Conservation (phyloP, 2,329 filamentous ascomycete species). For the Zasmidium citrigriseum region DNA sequence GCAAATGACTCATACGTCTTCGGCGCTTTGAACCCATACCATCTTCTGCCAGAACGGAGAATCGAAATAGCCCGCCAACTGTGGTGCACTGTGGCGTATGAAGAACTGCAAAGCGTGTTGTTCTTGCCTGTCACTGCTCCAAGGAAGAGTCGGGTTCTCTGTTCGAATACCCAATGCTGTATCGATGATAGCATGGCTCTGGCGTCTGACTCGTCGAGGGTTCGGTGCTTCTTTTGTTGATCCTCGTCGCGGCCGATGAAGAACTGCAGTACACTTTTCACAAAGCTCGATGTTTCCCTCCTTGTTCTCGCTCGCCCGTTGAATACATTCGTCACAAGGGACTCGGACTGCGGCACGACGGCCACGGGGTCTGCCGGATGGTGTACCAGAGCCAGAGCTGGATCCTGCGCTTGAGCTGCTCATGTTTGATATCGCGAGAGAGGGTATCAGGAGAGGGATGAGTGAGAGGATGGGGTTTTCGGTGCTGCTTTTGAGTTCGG, state of each 20-base stretch:
- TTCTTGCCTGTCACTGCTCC: slow-evolving; percentile 22
- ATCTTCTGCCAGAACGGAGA: slow-evolving; percentile 30
- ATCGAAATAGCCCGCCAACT: slow-evolving; percentile 29
- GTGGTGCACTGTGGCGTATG: slow-evolving; percentile 24
- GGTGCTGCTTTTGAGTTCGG: neutral
- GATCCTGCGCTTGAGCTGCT: neutral
- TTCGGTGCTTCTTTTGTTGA: slow-evolving; percentile 10
- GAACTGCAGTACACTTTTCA: slow-evolving; percentile 20
- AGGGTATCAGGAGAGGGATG: neutral
- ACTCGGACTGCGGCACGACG: slow-evolving; percentile 17
- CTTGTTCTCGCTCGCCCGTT: slow-evolving; percentile 24
- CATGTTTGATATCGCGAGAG: neutral
- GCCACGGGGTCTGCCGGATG: slow-evolving; percentile 8
- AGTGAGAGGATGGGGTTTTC: neutral
- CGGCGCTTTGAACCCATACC: too few species aligned
- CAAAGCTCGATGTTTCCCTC: slow-evolving; percentile 24
- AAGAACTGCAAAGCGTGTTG: slow-evolving; percentile 28
- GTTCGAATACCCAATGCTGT: slow-evolving; percentile 17
- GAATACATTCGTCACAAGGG: slow-evolving; percentile 29
- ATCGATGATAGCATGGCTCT: slow-evolving; percentile 23
- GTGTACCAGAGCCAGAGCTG: neutral
- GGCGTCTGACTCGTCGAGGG: slow-evolving; percentile 13
- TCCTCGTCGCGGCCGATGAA: slow-evolving; percentile 18
- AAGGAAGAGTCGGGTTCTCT: slow-evolving; percentile 15
- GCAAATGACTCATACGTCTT: too few species aligned